Base-by-base conservation (phyloP, 306 rosid genomes). In the Cucurbita pepo region DNA sequence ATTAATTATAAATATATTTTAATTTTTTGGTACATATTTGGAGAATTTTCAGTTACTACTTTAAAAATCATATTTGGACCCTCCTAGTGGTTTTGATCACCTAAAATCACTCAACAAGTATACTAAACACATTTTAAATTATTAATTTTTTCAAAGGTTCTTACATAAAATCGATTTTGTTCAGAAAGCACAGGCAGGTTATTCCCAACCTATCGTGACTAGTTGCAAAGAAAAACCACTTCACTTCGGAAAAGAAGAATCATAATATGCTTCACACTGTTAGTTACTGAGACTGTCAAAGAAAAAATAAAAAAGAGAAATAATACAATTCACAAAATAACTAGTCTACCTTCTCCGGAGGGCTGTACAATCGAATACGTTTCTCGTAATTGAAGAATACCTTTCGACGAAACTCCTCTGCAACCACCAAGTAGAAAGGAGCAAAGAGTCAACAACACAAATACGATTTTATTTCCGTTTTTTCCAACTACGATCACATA, bases 331-430 rank as follows among this genome's bases (percentile, higher is more conserved):
- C 13, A 22, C 21, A 61, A 16, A 1, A 15, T 61, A 36, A 37
- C 8, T 14, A 7, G 67, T 7, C 7, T 78, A 93, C 97, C 97
- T 90, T 94, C 78, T 87, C 98, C 0, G 98, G 98, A 72, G 97
- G 82, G 69, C 98, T 94, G 45, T 80, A 82, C 84, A 90, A 74
- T 50, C 98, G 80, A 0, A 94, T 81, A 38, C 98, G 98, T 81
- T 89, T 94, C 85, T 90, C 98, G 50, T 94, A 90, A 71, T 90
- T 94, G 82, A 90, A 94, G 85, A 94, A 94, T 75, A 94, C 65
- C 79, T 82, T 90, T 77, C 96, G 89, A 82, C 98, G 85, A 52
- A 60, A 90, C n/a, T 82, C 87, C 60, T 94, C 98, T 90, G 87
- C 83, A 81, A 19, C 69, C 19, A 51, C 75, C 69, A 21, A 30